Evolutionary conservation across 208 protist species (phyloP).

Genomic region (Leishmania major): DNA sequence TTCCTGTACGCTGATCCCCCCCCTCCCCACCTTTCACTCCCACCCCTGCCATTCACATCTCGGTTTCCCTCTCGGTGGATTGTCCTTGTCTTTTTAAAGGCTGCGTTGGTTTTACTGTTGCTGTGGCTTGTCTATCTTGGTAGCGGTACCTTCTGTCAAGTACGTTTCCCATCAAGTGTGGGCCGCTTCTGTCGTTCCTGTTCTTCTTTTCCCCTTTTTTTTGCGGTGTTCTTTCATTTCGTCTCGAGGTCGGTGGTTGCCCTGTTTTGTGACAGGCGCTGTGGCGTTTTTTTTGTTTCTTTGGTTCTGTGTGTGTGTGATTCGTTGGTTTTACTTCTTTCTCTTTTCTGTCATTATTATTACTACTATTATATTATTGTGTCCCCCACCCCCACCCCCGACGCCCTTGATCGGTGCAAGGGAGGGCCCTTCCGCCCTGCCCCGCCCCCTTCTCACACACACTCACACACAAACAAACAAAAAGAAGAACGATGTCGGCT

Average conservation of each 20-base stretch:
- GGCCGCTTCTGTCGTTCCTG: not conserved
- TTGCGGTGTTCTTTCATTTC: not conserved
- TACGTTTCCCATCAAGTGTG: not conserved
- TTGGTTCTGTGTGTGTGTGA: not conserved
- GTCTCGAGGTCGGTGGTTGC: not conserved
- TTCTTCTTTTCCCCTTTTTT: not conserved
- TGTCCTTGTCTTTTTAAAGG: not conserved
- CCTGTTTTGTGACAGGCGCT: not conserved
- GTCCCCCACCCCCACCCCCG: not conserved
- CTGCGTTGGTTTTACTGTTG: not conserved
- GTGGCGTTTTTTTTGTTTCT: not conserved
- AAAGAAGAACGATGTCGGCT: constrained; percentile 55
- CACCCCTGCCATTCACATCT: not conserved
- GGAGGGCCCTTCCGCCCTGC: not conserved
- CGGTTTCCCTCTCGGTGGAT: not conserved
- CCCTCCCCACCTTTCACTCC: not conserved
- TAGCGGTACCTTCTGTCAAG: not conserved
- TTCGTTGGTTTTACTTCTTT: not conserved
- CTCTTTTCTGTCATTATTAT: not conserved
- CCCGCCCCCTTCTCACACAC: not conserved
- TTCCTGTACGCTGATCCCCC: not conserved
- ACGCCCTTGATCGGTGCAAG: not conserved
- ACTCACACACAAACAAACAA: not conserved
- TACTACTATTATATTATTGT: not conserved
- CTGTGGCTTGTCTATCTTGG: not conserved